Conservation (phyloP, 257 asterid species). For the Ligustrum vulgare region DNA sequence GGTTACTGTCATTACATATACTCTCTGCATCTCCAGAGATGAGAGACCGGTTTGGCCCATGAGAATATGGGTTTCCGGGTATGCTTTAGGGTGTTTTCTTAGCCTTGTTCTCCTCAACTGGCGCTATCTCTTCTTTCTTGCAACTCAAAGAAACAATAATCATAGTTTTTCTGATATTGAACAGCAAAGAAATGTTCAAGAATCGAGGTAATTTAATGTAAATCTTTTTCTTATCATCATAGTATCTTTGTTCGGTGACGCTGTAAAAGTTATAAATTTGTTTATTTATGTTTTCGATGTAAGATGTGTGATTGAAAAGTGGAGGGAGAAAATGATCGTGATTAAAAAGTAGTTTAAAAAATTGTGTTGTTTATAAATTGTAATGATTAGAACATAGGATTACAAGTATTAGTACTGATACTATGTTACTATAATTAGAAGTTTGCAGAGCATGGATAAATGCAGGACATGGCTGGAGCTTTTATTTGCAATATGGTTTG, state of each 20-base stretch:
- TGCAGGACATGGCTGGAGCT: constrained; percentile 66
- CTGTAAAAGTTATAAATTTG: too few species aligned
- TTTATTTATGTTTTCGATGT: too few species aligned
- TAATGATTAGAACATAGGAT: too few species aligned
- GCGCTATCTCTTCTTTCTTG: constrained; percentile 46
- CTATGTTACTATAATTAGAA: constrained; percentile 36
- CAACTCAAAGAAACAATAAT: constrained; percentile 28
- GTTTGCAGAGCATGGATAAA: constrained; percentile 49
- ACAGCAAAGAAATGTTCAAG: constrained; percentile 59
- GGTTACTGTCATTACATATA: constrained; percentile 37
- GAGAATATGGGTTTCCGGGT: constrained; percentile 84
- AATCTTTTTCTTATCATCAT: neutral
- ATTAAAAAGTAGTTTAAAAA: too few species aligned
- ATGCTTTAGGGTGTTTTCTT: constrained; percentile 67
- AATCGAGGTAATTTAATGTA: constrained; percentile 51
- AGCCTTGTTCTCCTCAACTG: constrained; percentile 51
- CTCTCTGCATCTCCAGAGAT: constrained; percentile 48
- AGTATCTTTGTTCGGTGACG: too few species aligned
- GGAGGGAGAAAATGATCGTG: too few species aligned
- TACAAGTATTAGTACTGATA: neutral
- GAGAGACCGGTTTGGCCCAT: constrained; percentile 95
- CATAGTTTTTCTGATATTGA: constrained; percentile 53
- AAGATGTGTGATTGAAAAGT: too few species aligned
- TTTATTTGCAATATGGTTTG: constrained; percentile 92
- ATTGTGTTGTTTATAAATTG: too few species aligned